phyloP scores from a whole-genome alignment of 2,329 filamentous ascomycete species.

The Trichoderma brevicompactum region DNA sequence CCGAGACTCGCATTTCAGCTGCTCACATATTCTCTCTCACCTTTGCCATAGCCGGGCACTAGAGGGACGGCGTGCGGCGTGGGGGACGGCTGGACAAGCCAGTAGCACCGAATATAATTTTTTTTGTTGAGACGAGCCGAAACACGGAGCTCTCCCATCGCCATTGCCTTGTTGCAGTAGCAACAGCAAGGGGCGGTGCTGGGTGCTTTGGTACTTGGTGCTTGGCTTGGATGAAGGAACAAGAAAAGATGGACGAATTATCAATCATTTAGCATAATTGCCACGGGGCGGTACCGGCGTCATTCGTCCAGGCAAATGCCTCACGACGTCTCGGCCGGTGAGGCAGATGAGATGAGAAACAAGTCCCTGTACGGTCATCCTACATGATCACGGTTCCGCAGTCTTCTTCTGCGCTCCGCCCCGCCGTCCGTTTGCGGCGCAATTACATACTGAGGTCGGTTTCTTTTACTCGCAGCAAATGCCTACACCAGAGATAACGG shows the following conservation, averaged over 20 bases:
- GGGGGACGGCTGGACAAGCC: slow-evolving; percentile 14
- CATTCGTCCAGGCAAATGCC: neutral
- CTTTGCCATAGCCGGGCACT: slow-evolving; percentile 8
- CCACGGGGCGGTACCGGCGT: slow-evolving; percentile 12
- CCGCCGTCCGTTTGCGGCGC: slow-evolving; percentile 21
- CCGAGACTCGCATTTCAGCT: neutral
- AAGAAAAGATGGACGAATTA: neutral
- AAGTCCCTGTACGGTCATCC: neutral
- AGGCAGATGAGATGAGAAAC: neutral
- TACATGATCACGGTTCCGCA: slow-evolving; percentile 3
- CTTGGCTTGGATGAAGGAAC: neutral
- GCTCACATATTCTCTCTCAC: neutral
- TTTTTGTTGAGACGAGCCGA: slow-evolving; percentile 27
- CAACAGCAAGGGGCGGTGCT: slow-evolving; percentile 11
- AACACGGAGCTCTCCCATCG: slow-evolving; percentile 16
- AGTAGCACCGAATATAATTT: slow-evolving; percentile 17
- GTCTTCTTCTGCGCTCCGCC: slow-evolving; percentile 26
- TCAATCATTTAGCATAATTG: neutral
- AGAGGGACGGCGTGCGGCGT: slow-evolving; percentile 12
- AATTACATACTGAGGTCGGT: slow-evolving; percentile 22
- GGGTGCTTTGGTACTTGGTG: neutral
- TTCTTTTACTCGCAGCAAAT: slow-evolving; percentile 11
- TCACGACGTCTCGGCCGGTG: neutral
- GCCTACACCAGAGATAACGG: slow-evolving; percentile 23
- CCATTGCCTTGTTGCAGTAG: neutral